These are phyloP conservation scores for Erucastrum elatum DNA, from an alignment of 345 rosid species.

Conservation along the genomic window DNA sequence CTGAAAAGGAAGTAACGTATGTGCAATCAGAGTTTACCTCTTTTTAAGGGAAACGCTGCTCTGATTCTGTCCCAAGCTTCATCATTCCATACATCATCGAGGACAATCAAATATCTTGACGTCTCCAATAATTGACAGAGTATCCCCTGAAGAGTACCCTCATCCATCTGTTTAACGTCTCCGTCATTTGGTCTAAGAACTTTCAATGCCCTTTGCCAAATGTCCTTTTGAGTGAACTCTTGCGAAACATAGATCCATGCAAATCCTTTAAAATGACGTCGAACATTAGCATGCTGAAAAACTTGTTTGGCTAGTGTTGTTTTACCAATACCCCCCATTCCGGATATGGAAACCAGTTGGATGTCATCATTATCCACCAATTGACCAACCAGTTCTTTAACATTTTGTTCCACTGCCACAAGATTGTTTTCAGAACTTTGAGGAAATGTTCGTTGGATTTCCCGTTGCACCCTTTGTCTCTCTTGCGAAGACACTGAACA, in stretches of 20 bases:
- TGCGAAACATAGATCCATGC: constrained; percentile 48
- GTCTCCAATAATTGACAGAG: constrained; percentile 12
- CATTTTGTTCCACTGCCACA: constrained; percentile 43
- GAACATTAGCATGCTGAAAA: constrained; percentile 8
- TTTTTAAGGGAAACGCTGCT: background rate
- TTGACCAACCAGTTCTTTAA: constrained; percentile 18
- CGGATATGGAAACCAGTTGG: background rate
- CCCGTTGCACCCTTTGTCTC: constrained; percentile 14
- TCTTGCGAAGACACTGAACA: background rate
- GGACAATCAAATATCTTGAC: background rate
- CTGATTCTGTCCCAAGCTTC: constrained; percentile 20
- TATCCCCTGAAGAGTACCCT: constrained; percentile 19
- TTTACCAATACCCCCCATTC: background rate
- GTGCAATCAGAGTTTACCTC: background rate
- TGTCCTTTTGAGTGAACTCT: constrained; percentile 27
- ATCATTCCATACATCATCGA: background rate
- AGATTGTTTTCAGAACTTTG: constrained; percentile 32
- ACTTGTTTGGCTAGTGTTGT: background rate
- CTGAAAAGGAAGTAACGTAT: background rate
- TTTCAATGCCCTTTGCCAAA: constrained; percentile 39
- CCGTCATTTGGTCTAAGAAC: constrained; percentile 29
- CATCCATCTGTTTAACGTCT: constrained; percentile 21
- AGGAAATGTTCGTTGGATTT: constrained; percentile 29
- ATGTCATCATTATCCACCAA: background rate
- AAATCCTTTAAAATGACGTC: constrained; percentile 30